A percentile compares a stretch with the other conserved stretches of the same genome.
Evolutionary conservation across 192 early-diverging fungal genomes (phyloP).

Genomic region (Coemansia sp.): DNA sequence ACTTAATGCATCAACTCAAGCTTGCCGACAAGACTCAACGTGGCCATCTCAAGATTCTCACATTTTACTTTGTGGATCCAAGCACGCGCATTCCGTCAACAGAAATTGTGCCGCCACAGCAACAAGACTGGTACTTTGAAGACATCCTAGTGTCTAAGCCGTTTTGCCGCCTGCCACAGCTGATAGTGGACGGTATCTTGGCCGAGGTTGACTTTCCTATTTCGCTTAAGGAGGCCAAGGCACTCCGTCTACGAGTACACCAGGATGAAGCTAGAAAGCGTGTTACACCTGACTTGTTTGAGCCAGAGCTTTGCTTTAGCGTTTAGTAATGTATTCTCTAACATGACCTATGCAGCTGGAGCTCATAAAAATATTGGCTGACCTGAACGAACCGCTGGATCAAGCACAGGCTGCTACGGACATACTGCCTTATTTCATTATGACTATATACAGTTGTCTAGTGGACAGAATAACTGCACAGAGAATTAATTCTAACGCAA

Average conservation of each 20-base stretch:
- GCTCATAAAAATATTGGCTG: too few relatives aligned
- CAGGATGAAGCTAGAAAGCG: too few relatives aligned
- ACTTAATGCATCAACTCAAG: constrained; percentile 56
- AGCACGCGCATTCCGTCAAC: constrained; percentile 42
- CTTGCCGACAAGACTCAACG: constrained; percentile 52
- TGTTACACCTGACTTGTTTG: too few relatives aligned
- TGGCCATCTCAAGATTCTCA: constrained; percentile 60
- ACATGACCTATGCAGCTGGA: too few relatives aligned
- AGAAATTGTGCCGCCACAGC: constrained; percentile 56
- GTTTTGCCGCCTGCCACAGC: constrained; percentile 8
- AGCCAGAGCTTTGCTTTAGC: too few relatives aligned
- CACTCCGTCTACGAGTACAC: constrained; percentile 10
- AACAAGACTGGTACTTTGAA: constrained; percentile 35
- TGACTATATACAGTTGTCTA: too few relatives aligned
- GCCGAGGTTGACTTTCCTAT: constrained; percentile 22
- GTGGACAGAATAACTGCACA: too few relatives aligned
- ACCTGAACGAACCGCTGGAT: too few relatives aligned
- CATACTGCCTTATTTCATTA: too few relatives aligned
- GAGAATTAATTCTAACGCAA: too few relatives aligned
- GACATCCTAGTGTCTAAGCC: not conserved
- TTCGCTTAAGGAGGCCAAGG: constrained; percentile 45
- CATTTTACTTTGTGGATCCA: constrained; percentile 67
- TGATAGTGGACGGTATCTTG: constrained; percentile 11
- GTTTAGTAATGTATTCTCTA: too few relatives aligned
- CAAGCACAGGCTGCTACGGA: too few relatives aligned